Percentiles rank a stretch among this genome's conserved stretches.
phyloP scores from a whole-genome alignment of 139 green algal species.

The Chlamydomonas applanata region DNA sequence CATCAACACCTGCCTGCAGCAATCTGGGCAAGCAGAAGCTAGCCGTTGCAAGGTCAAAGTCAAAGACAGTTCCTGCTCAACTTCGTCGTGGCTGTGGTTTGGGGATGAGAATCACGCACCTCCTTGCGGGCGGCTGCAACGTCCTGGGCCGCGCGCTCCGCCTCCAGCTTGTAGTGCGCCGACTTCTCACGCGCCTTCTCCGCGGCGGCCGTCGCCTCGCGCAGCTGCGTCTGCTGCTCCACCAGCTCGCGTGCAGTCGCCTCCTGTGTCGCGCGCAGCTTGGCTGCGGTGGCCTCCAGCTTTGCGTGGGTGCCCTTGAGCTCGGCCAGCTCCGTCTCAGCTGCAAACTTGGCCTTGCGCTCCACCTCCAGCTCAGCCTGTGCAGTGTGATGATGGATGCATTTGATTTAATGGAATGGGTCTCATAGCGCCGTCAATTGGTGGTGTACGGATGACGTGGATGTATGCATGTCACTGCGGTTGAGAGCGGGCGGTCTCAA shows the following conservation, averaged over 20 bases:
- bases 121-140: neutral
- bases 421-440: too few relatives aligned
- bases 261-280: constrained; percentile 11
- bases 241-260: constrained; percentile 6
- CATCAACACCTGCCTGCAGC: too few relatives aligned
- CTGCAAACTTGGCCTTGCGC: constrained; percentile 2
- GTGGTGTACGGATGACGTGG: too few relatives aligned
- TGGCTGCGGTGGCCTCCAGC: constrained; percentile 7
- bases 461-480: too few relatives aligned
- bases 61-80: too few relatives aligned
- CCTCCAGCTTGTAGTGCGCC: constrained; percentile 1
- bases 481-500: too few relatives aligned
- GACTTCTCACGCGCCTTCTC: constrained; percentile 16
- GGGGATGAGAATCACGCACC: too few relatives aligned
- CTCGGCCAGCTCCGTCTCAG: constrained; percentile 6
- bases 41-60: too few relatives aligned
- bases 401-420: too few relatives aligned
- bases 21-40: too few relatives aligned
- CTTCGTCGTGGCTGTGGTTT: too few relatives aligned
- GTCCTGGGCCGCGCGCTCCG: neutral
- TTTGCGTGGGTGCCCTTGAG: constrained; percentile 3
- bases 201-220: neutral
- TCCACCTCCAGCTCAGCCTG: constrained; percentile 2
- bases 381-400: too few relatives aligned
- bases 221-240: constrained; percentile 14